Evolutionary conservation across 2,329 filamentous ascomycete genomes (phyloP), one percentile per base, ranked within the genome.

Genomic region (Juglanconis juglandina): DNA sequence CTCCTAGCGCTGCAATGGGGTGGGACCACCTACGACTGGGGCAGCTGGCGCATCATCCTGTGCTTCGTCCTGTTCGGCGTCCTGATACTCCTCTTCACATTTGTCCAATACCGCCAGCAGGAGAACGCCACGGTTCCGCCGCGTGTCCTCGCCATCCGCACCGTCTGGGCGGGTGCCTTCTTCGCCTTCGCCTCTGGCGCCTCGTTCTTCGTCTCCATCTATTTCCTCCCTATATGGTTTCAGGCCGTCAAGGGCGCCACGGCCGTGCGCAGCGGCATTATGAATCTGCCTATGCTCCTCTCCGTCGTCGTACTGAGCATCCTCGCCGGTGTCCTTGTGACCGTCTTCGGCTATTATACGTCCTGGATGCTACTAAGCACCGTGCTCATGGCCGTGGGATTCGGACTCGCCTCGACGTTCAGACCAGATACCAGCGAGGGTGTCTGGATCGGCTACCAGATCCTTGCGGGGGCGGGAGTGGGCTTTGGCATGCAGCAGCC

Each of bases 1-100:
- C 68, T 82, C 3, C 69, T 83, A 7, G 79, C 79, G 3, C 70
- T 83, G 17, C 76, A 81, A 63, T 81, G 78, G 78, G 77, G 75
- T 58, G 77, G 75, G 39, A 73, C 69, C 13, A 69, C 67, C n/a
- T 76, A 78, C 57, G 63, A 67, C 1, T 79, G 77, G 76, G 66
- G 63, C 54, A 69, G 62, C 59, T 73, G 71, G 61, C 70, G 73
- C 42, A 71, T 77, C 58, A 73, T 79, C 50, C 65, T 71, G 17
- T 68, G 30, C 14, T 75, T 9, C 14, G 68, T 70, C 41, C 51
- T 75, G n/a, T 74, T 74, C 33, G 68, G 59, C 49, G 68, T 77
- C 2, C 67, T 74, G 14, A 69, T 74, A 52, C 30, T 64, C 14
- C 48, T 60, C 17, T 78, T 77, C 59, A 53, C 72, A 33, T 66